Conservation (phyloP, 148 eudicot genomes). For the Nyssa sinensis region DNA sequence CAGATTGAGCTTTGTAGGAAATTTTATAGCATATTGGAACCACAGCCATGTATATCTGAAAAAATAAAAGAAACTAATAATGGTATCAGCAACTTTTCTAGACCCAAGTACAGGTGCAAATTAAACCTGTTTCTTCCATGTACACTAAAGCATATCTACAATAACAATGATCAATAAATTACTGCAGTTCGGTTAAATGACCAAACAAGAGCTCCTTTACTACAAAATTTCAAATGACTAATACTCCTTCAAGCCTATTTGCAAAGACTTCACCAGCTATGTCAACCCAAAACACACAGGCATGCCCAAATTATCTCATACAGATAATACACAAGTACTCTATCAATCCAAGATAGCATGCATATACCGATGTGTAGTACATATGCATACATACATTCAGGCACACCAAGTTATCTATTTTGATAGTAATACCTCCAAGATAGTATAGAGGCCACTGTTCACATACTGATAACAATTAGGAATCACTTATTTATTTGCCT, state of each 20-base stretch:
- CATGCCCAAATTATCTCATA: background rate
- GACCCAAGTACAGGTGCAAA: background rate
- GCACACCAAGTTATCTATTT: background rate
- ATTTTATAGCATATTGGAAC: slow-evolving; percentile 35
- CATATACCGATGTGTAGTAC: background rate
- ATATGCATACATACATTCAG: background rate
- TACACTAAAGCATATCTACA: background rate
- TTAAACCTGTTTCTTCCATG: background rate
- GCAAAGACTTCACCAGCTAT: background rate
- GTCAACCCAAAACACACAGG: background rate
- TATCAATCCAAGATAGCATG: no score
- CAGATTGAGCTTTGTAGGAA: slow-evolving; percentile 23
- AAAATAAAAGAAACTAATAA: background rate
- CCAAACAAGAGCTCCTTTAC: background rate
- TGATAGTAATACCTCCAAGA: background rate
- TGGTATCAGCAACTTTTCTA: background rate
- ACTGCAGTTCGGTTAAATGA: background rate
- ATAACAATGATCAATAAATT: no score
- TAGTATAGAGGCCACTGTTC: background rate
- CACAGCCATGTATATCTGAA: slow-evolving; percentile 40
- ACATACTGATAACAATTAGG: background rate
- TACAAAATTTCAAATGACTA: background rate
- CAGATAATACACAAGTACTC: no score
- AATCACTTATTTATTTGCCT: background rate
- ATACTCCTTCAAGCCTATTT: slow-evolving; percentile 1